A percentile compares a stretch with the other conserved stretches of the same genome.
Evolutionary conservation across 495 filamentous ascomycete species (phyloP).

Genomic region (Thermochaetoides thermophila): DNA sequence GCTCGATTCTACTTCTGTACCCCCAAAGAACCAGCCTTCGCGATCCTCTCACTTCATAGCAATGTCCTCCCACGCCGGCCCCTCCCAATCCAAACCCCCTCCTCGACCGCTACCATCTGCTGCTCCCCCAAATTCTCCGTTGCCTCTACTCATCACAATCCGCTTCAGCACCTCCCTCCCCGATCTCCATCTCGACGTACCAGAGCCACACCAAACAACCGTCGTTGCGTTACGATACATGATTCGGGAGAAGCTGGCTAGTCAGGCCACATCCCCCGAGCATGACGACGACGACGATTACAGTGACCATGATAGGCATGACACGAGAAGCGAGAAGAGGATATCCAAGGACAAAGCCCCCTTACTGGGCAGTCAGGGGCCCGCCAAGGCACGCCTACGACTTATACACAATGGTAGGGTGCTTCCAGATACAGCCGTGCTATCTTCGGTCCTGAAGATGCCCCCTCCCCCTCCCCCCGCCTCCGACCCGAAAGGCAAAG

Average conservation of each 20-base stretch:
- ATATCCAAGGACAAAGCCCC: too few species aligned
- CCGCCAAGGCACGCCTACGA: slow-evolving; percentile 48
- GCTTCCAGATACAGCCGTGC: slow-evolving; percentile 52
- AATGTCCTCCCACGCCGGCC: too few species aligned
- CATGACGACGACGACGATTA: slow-evolving; percentile 1
- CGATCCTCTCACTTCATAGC: too few species aligned
- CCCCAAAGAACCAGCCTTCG: too few species aligned
- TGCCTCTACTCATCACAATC: slow-evolving; percentile 57
- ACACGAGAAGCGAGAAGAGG: too few species aligned
- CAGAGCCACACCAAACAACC: slow-evolving; percentile 49
- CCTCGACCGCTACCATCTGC: slow-evolving; percentile 3
- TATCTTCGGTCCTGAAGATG: slow-evolving; percentile 49
- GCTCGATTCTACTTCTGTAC: too few species aligned
- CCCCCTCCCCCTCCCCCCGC: slow-evolving; percentile 35
- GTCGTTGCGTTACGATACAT: slow-evolving; percentile 62
- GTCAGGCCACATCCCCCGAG: slow-evolving; percentile 33
- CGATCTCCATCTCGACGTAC: slow-evolving; percentile 66
- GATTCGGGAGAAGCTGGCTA: slow-evolving; percentile 58
- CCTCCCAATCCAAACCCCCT: slow-evolving; percentile 3
- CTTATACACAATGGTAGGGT: slow-evolving; percentile 81
- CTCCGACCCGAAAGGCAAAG: slow-evolving; percentile 20
- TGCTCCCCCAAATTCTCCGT: slow-evolving; percentile 12
- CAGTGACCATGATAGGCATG: slow-evolving; percentile 1
- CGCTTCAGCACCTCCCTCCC: slow-evolving; percentile 77
- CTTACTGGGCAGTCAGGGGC: slow-evolving; percentile 40